Conservation (phyloP, 768 basidiomycete species). For the Grammothele lineata region DNA sequence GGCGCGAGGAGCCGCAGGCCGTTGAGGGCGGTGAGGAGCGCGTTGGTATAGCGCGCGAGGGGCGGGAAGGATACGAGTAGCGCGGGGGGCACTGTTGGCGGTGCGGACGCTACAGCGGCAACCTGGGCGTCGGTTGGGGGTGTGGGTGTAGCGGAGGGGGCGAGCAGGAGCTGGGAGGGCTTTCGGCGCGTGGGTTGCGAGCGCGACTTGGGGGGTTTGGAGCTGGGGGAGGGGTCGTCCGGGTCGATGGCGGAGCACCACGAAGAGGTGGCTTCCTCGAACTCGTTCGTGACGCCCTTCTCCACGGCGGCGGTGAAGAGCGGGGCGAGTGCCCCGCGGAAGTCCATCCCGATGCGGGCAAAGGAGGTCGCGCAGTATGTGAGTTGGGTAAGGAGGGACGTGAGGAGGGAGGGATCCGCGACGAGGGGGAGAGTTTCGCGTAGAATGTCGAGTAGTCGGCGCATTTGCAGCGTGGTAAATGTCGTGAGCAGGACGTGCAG, state of each 20-base stretch:
- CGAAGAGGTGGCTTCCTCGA: constrained; percentile 35
- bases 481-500: constrained; percentile 57
- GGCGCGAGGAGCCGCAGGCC: constrained; percentile 79
- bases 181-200: constrained; percentile 3
- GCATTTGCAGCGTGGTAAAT: constrained; percentile 59
- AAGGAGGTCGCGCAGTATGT: constrained; percentile 93
- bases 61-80: constrained; percentile 71
- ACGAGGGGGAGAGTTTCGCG: constrained; percentile 56
- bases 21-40: constrained; percentile 71
- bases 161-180: constrained; percentile 16
- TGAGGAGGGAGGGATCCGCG: constrained; percentile 56
- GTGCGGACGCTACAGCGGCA: constrained; percentile 10
- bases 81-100: constrained; percentile 65
- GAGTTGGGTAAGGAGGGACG: constrained; percentile 87
- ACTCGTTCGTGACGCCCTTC: constrained; percentile 48
- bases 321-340: constrained; percentile 62
- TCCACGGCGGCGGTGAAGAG: constrained; percentile 64
- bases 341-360: constrained; percentile 89
- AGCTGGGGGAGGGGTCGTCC: neutral
- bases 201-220: neutral
- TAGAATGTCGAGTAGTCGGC: constrained; percentile 67
- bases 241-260: constrained; percentile 14
- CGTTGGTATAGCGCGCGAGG: constrained; percentile 67
- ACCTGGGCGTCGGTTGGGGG: constrained; percentile 15
- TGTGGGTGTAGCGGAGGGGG: constrained; percentile 9